Evolutionary conservation across 495 filamentous ascomycete genomes (phyloP).

Genomic region (Tuber aestivum): DNA sequence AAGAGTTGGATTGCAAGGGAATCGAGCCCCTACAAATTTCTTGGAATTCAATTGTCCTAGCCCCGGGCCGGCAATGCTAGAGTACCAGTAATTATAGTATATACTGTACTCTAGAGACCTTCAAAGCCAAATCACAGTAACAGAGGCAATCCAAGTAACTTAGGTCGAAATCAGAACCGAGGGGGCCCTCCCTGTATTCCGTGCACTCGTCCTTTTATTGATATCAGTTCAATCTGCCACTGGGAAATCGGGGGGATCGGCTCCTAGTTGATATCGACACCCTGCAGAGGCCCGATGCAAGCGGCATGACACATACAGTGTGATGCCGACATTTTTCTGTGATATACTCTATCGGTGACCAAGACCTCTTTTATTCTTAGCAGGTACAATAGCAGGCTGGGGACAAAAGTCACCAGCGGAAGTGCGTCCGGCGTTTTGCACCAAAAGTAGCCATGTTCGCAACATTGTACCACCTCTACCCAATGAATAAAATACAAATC

Average conservation of each 20-base stretch:
- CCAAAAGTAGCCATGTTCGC: no score
- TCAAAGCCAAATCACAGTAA: no score
- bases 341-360: neutral
- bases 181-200: neutral
- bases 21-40: conserved; percentile 25
- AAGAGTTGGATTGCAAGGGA: conserved; percentile 11
- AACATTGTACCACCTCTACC: no score
- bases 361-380: neutral
- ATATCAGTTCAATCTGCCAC: neutral
- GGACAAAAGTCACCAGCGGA: no score
- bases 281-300: neutral
- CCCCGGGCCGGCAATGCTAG: conserved; percentile 20
- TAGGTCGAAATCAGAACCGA: neutral
- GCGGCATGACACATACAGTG: neutral
- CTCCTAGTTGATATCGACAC: neutral
- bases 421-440: no score
- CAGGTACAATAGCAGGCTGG: no score
- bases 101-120: no score
- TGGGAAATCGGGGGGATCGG: neutral
- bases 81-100: no score
- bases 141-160: no score
- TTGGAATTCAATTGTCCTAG: conserved; percentile 28
- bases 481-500: no score
- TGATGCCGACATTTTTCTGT: neutral
- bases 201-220: neutral